Evolutionary conservation across 768 basidiomycete species (phyloP), one percentile per base, ranked within the genome.

Genomic region (Kwoniella sp.): DNA sequence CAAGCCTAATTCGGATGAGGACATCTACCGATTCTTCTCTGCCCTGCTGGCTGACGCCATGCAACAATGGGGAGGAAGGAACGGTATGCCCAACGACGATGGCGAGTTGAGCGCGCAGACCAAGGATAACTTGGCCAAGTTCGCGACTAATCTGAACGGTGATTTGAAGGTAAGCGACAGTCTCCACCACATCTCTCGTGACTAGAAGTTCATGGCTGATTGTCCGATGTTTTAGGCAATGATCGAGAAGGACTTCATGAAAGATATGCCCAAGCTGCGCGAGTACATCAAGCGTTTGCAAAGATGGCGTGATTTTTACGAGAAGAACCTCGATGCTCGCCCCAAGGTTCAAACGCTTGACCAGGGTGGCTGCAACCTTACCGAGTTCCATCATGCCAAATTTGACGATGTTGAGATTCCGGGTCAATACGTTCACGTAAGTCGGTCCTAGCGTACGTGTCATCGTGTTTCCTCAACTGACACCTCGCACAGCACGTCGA

Each of bases 381-480:
- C 92, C 7, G 96, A 98, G 81, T 99, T 98, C 84, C 95, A 98
- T 72, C 93, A 97, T 80, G 89, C 88, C 75, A 96, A 93, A 79
- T 93, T 95, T 55, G 96, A 98, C 69, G 95, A 99, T 69, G 91
- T 99, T 41, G 94, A 99, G 76, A 87, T 99, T 55, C 94, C 94
- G n/a, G 96, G 96, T 7, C 96, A 99, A 80, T 99, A 99, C 78
- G 90, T 93, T 0, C 92, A 97, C 86, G 93, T 91, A 60, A 73
- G 83, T n/a, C n/a, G n/a, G n/a, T 65, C 2, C n/a, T 12, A 17
- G 38, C 22, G n/a, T n/a, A 37, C 12, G 11, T 17, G 8, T 3
- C 22, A 11, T 4, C 22, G 25, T 8, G 28, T 1, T 26, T 15
- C 9, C 63, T 15, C 51, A 5, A 2, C 12, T 37, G 7, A 31